phyloP scores from a whole-genome alignment of 2,329 filamentous ascomycete genomes.

The Penicillium sp. region DNA sequence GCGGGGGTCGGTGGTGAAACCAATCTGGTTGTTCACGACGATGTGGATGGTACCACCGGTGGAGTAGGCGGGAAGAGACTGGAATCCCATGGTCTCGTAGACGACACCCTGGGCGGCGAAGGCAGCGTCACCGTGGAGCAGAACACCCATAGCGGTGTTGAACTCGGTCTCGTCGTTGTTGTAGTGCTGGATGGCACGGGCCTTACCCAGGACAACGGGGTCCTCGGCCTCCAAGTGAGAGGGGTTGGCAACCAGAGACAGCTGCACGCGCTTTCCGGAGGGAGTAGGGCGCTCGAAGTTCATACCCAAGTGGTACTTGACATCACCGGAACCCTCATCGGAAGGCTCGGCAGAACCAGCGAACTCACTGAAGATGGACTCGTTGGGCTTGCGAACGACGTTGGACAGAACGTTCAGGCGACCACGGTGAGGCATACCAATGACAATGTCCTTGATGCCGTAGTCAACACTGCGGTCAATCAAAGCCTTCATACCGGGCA shows the following conservation, averaged over 20 bases:
- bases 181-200: constrained; percentile 96
- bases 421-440: constrained; percentile 98
- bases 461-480: constrained; percentile 99
- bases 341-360: constrained; percentile 81
- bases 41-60: constrained; percentile 97
- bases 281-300: constrained; percentile 99
- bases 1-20: constrained; percentile 97
- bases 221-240: constrained; percentile 98
- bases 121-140: constrained; percentile 95
- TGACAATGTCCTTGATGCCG: constrained; percentile 98
- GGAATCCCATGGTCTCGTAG: constrained; percentile 98
- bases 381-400: constrained; percentile 97
- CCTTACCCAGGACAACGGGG: constrained; percentile 95
- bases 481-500: constrained; percentile 98
- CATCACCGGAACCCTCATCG: constrained; percentile 96
- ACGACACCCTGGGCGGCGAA: constrained; percentile 96
- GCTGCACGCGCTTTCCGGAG: constrained; percentile 97
- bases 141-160: constrained; percentile 87
- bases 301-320: constrained; percentile 99
- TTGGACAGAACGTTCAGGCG: constrained; percentile 97
- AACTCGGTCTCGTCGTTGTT: constrained; percentile 94
- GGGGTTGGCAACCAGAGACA: constrained; percentile 96
- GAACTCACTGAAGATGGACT: constrained; percentile 99
- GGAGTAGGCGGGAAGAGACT: constrained; percentile 91
- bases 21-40: constrained; percentile 99